phyloP scores from a whole-genome alignment of 805 yeast species.

The Metschnikowia henanensis region DNA sequence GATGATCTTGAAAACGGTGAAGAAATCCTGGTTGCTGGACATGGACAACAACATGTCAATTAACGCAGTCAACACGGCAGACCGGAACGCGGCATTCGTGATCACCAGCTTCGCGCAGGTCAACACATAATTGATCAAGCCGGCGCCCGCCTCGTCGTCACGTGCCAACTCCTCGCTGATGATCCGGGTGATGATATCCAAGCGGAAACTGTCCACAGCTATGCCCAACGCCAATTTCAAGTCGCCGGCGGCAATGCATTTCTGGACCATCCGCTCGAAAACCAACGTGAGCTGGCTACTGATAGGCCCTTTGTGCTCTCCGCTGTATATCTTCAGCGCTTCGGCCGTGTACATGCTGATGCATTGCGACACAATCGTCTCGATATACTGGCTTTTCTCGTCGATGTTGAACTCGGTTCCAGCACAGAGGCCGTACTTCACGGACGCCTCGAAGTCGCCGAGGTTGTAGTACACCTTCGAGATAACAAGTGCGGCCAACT shows the following conservation, averaged over 20 bases:
- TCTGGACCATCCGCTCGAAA: slow-evolving; percentile 83
- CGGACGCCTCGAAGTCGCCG: slow-evolving; percentile 92
- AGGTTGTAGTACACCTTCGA: slow-evolving; percentile 89
- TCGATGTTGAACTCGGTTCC: slow-evolving; percentile 75
- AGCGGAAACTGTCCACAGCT: slow-evolving; percentile 82
- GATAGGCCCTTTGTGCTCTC: slow-evolving; percentile 29
- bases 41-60: slow-evolving; percentile 59
- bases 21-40: slow-evolving; percentile 67
- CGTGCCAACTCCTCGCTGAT: slow-evolving; percentile 41
- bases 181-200: slow-evolving; percentile 72
- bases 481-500: slow-evolving; percentile 87
- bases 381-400: slow-evolving; percentile 81
- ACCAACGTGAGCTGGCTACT: slow-evolving; percentile 66
- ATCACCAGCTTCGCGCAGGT: slow-evolving; percentile 65
- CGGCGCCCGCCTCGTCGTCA: slow-evolving; percentile 53
- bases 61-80: slow-evolving; percentile 44
- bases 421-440: slow-evolving; percentile 83
- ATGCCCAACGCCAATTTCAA: slow-evolving; percentile 84
- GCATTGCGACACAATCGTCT: slow-evolving; percentile 92
- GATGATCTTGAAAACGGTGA: slow-evolving; percentile 79
- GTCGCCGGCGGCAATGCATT: slow-evolving; percentile 73
- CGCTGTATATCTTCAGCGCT: slow-evolving; percentile 48
- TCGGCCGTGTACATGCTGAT: slow-evolving; percentile 75
- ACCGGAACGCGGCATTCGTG: slow-evolving; percentile 15
- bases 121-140: slow-evolving; percentile 70